Conservation (phyloP, 257 asterid genomes). For the Thymus mandschuricus region DNA sequence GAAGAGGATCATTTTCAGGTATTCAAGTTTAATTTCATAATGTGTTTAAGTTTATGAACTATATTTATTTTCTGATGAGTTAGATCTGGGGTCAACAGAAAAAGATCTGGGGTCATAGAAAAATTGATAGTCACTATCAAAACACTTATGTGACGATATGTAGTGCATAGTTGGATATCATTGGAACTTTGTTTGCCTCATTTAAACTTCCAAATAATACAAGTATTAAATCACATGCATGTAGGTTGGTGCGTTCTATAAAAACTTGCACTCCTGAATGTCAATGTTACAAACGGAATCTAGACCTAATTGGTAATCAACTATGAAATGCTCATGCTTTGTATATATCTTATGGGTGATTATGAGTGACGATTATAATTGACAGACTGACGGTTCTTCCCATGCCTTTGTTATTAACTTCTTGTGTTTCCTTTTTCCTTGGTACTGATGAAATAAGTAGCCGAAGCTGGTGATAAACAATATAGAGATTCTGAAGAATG, state of each 20-base stretch:
- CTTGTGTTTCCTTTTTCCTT: conserved; percentile 30
- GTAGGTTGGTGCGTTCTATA: conserved; percentile 9
- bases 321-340: conserved; percentile 21
- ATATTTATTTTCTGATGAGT: conserved; percentile 2
- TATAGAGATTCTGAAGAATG: conserved; percentile 84
- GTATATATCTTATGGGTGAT: conserved; percentile 20
- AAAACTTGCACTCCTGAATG: conserved; percentile 2
- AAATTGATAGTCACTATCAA: not conserved
- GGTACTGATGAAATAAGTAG: conserved; percentile 54
- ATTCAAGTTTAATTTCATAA: conserved; percentile 16
- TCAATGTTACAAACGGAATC: conserved; percentile 25
- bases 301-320: conserved; percentile 11
- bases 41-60: conserved; percentile 12
- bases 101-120: too few species aligned
- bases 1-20: conserved; percentile 96
- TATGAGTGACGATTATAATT: conserved; percentile 14
- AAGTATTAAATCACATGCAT: conserved; percentile 3
- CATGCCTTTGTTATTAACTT: conserved; percentile 17
- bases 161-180: not conserved
- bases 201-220: conserved; percentile 8
- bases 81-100: too few species aligned
- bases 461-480: conserved; percentile 97
- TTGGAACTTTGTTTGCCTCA: conserved; percentile 26
- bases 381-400: conserved; percentile 14
- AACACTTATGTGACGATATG: conserved; percentile 1